Base-by-base conservation (phyloP, 2,329 filamentous ascomycete genomes). In the Apiospora saccharicola region DNA sequence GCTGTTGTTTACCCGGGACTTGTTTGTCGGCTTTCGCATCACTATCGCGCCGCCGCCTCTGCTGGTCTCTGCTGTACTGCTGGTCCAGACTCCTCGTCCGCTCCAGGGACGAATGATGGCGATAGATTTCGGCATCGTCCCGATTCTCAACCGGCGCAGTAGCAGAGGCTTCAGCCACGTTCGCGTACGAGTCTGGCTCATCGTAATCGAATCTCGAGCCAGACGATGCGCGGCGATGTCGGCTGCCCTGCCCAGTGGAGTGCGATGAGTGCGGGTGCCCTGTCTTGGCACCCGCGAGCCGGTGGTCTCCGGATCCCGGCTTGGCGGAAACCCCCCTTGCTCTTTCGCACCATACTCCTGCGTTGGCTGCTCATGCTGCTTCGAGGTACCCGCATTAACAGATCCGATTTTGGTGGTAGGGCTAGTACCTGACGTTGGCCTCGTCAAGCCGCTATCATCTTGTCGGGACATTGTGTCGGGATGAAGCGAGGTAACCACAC, bases 101-200 rank as follows among this genome's bases (percentile, higher is more conserved):
- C 73, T 88, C 85, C 43, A 85, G 80, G 30, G 80, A 84, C 70
- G 26, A 43, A 8, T 79, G 80, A 77, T 82, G 81, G 30, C 74
- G 79, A 75, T 82, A 85, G 67, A 80, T 74, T 30, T 73, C 75
- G 69, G 74, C 80, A 72, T 84, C 82, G 57, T 80, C 79, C 30
- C 78, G 82, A 74, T 85, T 85, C 71, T 86, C 81, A 2, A 88
- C 81, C 3, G 86, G 85, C 46, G 83, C 80, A 19, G 85, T 82
- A 2, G 78, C 81, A 1, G 80, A 80, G 5, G 84, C 73, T 75
- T 88, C 87, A 72, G 84, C 81, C 34, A 87, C 78, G 73, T 86
- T 84, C 57, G 75, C 80, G 72, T 85, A 87, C 4, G 75, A 76
- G 49, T 81, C 80, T 3, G 84, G 83, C 0, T 80, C 74, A 75